Base-by-base conservation (phyloP, 129 eudicot genomes). In the Artemisia argyi region DNA sequence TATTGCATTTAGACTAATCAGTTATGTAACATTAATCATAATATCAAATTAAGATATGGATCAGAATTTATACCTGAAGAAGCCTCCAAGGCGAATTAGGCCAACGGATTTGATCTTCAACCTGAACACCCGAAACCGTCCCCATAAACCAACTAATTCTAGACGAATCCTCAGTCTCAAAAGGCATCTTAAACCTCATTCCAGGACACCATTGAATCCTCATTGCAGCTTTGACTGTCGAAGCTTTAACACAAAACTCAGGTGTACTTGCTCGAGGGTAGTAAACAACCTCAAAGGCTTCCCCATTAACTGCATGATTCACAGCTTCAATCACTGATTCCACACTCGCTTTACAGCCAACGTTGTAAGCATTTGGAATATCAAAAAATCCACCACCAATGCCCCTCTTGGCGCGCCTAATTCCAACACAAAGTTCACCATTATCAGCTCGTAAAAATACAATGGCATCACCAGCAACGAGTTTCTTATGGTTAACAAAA, bases 91-190 rank as follows among this genome's bases (percentile, higher is more conserved):
- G 98, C 7, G 98, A 93, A 71, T 82, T 83, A 73, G 98, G 91
- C 98, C 98, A 93, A 63, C 39, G 90, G 20, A 82, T 30, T 11
- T 88, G 91, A 63, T 93, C 96, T 12, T 81, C 87, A 0, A 87
- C 96, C 20, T 87, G 92, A 82, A 84, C 92, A 15, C 80, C 78
- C 9, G 95, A 89, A 58, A 93, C 73, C 1, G 97, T 89, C 7
- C 98, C 98, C 96, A 87, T 93, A 59, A 90, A 93, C 97, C 98
- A 93, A 70, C 98, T 93, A 12, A 93, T 93, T 42, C 98, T 65
- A 0, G 97, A 89, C 0, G 97, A 89, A 81, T 90, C 98, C 66
- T 93, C 98, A 0, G 97, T 87, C 79, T 93, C 97, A 35, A 93
- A 93, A 44, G 98, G 81, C 98, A 93, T 93, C 81, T 93, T 93